phyloP scores from a whole-genome alignment of 2,329 filamentous ascomycete genomes.

The Diaporthe vaccinii region DNA sequence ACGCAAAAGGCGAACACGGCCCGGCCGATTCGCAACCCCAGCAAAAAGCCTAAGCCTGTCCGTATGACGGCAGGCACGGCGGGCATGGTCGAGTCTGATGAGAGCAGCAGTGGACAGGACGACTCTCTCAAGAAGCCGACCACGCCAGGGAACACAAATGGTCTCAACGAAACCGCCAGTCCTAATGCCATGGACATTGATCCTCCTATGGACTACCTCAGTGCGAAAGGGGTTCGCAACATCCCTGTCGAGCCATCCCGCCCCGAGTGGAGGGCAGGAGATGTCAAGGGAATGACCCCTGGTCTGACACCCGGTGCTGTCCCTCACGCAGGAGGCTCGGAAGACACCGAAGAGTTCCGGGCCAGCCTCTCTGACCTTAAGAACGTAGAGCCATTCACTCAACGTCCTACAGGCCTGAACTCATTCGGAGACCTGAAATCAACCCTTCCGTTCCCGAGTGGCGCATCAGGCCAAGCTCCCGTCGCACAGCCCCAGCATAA shows the following conservation, averaged over 20 bases:
- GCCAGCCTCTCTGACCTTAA: conserved; percentile 67
- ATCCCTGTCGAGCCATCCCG: conserved; percentile 71
- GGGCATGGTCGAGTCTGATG: conserved; percentile 61
- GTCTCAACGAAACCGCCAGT: conserved; percentile 53
- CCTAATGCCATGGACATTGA: conserved; percentile 77
- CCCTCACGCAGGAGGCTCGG: conserved; percentile 58
- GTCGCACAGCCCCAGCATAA: conserved; percentile 51
- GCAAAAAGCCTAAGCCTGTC: conserved; percentile 72
- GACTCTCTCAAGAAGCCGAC: conserved; percentile 47
- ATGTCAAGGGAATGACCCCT: conserved; percentile 51
- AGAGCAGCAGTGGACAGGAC: conserved; percentile 56
- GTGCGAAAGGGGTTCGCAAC: conserved; percentile 58
- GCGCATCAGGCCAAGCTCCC: conserved; percentile 58
- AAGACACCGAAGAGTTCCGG: conserved; percentile 69
- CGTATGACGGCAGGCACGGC: conserved; percentile 63
- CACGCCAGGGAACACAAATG: conserved; percentile 19
- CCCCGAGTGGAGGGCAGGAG: conserved; percentile 70
- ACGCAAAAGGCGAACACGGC: conserved; percentile 60
- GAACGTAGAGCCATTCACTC: conserved; percentile 68
- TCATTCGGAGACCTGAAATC: conserved; percentile 70
- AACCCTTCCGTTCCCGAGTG: conserved; percentile 69
- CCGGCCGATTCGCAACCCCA: conserved; percentile 58
- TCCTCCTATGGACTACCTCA: conserved; percentile 56
- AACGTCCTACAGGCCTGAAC: conserved; percentile 61
- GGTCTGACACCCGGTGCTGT: conserved; percentile 23